These are phyloP conservation scores for Cladophialophora chaetospira DNA, from an alignment of 2,329 filamentous ascomycete genomes.

Conservation along the genomic window DNA sequence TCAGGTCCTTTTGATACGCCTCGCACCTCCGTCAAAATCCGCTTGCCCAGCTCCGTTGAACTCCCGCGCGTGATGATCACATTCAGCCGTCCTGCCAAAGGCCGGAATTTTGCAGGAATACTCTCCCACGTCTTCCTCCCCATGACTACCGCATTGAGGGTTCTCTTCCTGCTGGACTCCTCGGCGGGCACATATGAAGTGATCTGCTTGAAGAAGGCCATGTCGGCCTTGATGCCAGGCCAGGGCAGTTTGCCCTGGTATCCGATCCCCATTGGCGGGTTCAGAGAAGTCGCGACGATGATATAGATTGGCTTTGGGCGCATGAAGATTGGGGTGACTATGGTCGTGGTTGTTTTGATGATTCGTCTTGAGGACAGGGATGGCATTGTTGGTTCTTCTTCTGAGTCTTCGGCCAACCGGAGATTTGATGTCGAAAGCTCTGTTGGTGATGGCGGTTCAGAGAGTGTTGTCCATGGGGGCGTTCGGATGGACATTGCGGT, in stretches of 20 bases:
- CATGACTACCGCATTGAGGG: slow-evolving; percentile 82
- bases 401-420: background rate
- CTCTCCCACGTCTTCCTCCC: slow-evolving; percentile 96
- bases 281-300: slow-evolving; percentile 64
- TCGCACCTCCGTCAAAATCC: slow-evolving; percentile 41
- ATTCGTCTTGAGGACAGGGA: slow-evolving; percentile 17
- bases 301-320: slow-evolving; percentile 33
- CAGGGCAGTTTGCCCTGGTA: slow-evolving; percentile 77
- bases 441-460: slow-evolving; percentile 30
- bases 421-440: slow-evolving; percentile 18
- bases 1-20: slow-evolving; percentile 27
- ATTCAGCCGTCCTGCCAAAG: slow-evolving; percentile 77
- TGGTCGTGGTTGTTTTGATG: slow-evolving; percentile 28
- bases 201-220: slow-evolving; percentile 91
- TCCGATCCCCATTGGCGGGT: slow-evolving; percentile 79
- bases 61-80: slow-evolving; percentile 68
- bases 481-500: slow-evolving; percentile 26
- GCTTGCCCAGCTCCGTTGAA: slow-evolving; percentile 36
- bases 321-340: slow-evolving; percentile 21
- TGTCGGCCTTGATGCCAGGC: slow-evolving; percentile 85
- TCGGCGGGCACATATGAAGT: slow-evolving; percentile 54
- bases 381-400: slow-evolving; percentile 7
- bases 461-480: slow-evolving; percentile 30
- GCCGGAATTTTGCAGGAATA: slow-evolving; percentile 76
- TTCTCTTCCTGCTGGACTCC: slow-evolving; percentile 29